Percentiles rank a stretch among this genome's conserved stretches.
phyloP scores from a whole-genome alignment of 169 alveolate species.

The Amoebophrya sp. region DNA sequence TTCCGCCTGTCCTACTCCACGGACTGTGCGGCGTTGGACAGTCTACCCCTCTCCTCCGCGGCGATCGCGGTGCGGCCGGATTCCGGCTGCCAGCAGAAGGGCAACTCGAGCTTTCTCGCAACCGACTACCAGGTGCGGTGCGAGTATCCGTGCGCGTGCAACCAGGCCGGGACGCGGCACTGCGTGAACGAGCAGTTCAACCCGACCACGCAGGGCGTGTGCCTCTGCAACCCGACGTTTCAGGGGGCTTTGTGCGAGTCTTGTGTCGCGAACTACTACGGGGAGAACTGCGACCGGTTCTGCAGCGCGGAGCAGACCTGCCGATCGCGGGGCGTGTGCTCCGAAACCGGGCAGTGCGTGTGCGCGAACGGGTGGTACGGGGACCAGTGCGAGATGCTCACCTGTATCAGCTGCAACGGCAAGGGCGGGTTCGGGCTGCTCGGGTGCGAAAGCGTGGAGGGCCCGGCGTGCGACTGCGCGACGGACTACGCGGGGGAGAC shows the following conservation, averaged over 20 bases:
- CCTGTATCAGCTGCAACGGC: slow-evolving; percentile 1
- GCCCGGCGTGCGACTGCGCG: not conserved
- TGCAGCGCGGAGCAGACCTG: not conserved
- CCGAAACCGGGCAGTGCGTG: not conserved
- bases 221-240: not conserved
- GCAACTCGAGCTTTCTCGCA: not conserved
- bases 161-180: not conserved
- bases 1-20: not conserved
- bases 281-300: not conserved
- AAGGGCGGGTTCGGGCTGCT: not conserved
- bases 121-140: not conserved
- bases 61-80: not conserved
- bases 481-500: not conserved
- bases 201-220: not conserved
- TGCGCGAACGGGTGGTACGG: not conserved
- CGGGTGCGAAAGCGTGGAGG: not conserved
- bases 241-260: not conserved
- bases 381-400: not conserved
- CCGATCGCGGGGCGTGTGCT: not conserved
- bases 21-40: not conserved
- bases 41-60: not conserved
- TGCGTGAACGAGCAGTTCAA: not conserved
- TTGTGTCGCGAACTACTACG: not conserved
- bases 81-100: not conserved
- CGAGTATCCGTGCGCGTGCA: not conserved